phyloP scores from a whole-genome alignment of 2,329 filamentous ascomycete genomes.

The Massarina eburnea region DNA sequence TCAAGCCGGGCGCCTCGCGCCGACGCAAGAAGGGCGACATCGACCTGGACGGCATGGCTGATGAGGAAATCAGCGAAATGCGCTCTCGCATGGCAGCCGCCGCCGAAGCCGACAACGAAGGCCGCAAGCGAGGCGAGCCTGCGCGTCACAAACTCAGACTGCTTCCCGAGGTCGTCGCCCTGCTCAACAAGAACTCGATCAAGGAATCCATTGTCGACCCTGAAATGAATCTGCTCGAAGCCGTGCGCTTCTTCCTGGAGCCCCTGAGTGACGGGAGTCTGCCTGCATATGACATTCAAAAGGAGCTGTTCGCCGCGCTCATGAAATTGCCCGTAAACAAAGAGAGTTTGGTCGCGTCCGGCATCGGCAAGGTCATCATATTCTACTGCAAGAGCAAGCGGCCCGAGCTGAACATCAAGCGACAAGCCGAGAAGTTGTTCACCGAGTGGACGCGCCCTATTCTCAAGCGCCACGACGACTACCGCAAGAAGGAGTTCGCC shows the following conservation, averaged over 20 bases:
- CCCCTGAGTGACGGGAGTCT: slow-evolving; percentile 91
- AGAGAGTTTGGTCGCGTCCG: slow-evolving; percentile 83
- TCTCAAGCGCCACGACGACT: slow-evolving; percentile 89
- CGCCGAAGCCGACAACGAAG: slow-evolving; percentile 81
- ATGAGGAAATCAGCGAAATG: slow-evolving; percentile 85
- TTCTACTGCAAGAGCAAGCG: slow-evolving; percentile 97
- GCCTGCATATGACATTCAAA: slow-evolving; percentile 96
- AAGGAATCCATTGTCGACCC: slow-evolving; percentile 86
- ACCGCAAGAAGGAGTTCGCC: slow-evolving; percentile 78
- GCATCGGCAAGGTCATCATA: slow-evolving; percentile 92
- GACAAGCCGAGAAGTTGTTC: slow-evolving; percentile 87
- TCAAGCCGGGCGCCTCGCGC: slow-evolving; percentile 78
- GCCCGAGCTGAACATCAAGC: slow-evolving; percentile 84
- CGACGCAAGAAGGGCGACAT: slow-evolving; percentile 82
- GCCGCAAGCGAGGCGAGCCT: slow-evolving; percentile 75
- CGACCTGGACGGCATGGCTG: slow-evolving; percentile 86
- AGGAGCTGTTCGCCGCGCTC: slow-evolving; percentile 84
- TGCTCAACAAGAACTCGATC: slow-evolving; percentile 87
- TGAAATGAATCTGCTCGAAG: slow-evolving; percentile 91
- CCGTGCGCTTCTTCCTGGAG: slow-evolving; percentile 96
- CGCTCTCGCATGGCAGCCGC: slow-evolving; percentile 89
- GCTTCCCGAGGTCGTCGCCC: slow-evolving; percentile 82
- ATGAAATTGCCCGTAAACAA: slow-evolving; percentile 84
- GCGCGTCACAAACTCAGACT: slow-evolving; percentile 93
- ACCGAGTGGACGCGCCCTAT: slow-evolving; percentile 96